Evolutionary conservation across 129 eudicot genomes (phyloP).

Genomic region (Chrysanthemum lavandulifolium): DNA sequence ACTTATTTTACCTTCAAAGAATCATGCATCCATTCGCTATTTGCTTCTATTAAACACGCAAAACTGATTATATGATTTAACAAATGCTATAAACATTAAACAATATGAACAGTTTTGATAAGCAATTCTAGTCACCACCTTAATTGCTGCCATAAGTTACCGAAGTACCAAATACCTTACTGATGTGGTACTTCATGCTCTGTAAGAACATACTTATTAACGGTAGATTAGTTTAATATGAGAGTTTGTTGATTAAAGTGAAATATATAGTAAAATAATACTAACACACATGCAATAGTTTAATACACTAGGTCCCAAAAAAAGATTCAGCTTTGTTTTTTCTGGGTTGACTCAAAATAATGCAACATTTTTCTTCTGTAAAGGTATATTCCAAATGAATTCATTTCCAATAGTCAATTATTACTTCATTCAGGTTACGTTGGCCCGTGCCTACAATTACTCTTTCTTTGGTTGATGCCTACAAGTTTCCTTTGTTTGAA

Average conservation of each 20-base stretch:
- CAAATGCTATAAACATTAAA: too few relatives aligned
- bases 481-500: neutral
- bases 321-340: conserved; percentile 11
- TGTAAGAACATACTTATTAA: neutral
- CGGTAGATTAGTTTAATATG: neutral
- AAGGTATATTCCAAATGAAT: neutral
- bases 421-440: neutral
- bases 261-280: neutral
- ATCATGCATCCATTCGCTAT: too few relatives aligned
- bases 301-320: neutral
- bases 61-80: too few relatives aligned
- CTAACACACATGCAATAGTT: neutral
- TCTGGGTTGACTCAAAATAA: conserved; percentile 1
- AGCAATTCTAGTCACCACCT: too few relatives aligned
- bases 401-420: neutral
- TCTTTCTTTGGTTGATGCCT: neutral
- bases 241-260: neutral
- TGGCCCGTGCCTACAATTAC: neutral
- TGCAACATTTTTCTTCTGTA: conserved; percentile 5
- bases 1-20: too few relatives aligned
- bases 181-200: neutral
- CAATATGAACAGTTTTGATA: too few relatives aligned
- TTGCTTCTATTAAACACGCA: too few relatives aligned
- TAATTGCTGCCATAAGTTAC: conserved; percentile 3
- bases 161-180: neutral